Base-by-base conservation (phyloP, 106 monocot genomes). In the Dendrobium nobile region DNA sequence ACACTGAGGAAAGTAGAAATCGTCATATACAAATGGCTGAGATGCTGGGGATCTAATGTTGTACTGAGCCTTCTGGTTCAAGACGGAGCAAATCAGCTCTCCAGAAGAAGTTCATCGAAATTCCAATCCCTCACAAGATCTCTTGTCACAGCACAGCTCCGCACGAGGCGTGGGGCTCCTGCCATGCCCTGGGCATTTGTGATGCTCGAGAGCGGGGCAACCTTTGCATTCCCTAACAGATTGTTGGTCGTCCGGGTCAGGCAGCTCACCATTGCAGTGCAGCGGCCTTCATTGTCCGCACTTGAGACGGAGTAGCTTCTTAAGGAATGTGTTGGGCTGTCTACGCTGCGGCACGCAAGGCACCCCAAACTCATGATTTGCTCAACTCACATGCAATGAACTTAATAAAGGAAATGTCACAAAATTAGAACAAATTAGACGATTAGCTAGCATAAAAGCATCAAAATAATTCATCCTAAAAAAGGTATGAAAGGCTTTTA, bases 51-150 rank as follows among this genome's bases (percentile, higher is more conserved):
- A 65, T 51, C 51, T 51, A 51, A 51, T 51, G 51, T 51, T 17
- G 51, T 51, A 13, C 13, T 51, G 51, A 16, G 10, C 13, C 13
- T 51, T 51, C 13, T 51, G 13, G 51, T 51, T 51, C 51, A 51
- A 13, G 13, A 51, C 13, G 26, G 7, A 65, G 26, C 64, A 15
- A 37, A 70, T 72, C 40, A 72, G 37, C 74, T 77, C 41, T 72
- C 82, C 11, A 77, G 26, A 47, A 54, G 58, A 77, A 83, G 13
- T 58, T 90, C 87, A 20, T 89, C 87, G 28, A 91, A 91, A 54
- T 87, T 87, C 91, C 91, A 91, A 70, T 89, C 87, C 73, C 88
- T 78, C 13, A 91, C 91, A 31, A 85, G 87, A 47, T 91, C 91
- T 41, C 91, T 85, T 33, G 81, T 83, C 5, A 91, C 85, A 5